Base-by-base conservation (phyloP, 768 basidiomycete species). In the Amanita pallidorosea region DNA sequence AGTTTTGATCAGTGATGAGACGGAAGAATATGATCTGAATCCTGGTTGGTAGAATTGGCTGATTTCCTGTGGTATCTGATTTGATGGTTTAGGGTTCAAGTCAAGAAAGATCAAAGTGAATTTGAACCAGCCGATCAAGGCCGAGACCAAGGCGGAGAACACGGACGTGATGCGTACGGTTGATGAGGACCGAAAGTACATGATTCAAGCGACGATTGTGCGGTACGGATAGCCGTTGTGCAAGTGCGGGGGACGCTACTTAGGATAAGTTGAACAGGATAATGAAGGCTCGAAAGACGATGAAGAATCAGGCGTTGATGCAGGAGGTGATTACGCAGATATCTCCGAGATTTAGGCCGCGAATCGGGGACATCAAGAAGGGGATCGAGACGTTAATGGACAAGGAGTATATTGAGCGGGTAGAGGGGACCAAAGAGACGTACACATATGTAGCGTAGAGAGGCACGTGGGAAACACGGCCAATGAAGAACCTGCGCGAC, bases 331-430 rank as follows among this genome's bases (percentile, higher is more conserved):
- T 90, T 55, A 82, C 85, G 11, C 88, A 92, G 65, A 87, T 94
- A 57, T 82, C 87, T 7, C 78, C 84, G 57, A 77, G 91, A 49
- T 94, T 94, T 67, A 78, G 85, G 7, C 95, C 94, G 18, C 92
- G 91, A 72, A 88, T 97, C 45, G 83, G 90, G 2, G 93, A 96
- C 62, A 93, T 98, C 69, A 98, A 98, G 68, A 94, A 88, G 86
- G 88, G 89, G 2, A 95, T 97, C 53, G 92, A 95, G 62, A 81
- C 82, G n/a, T 71, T 98, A 15, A 71, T 97, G 44, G 95, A 97
- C 70, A 95, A 95, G 70, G 95, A 99, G 65, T 99, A 97, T 66
- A 86, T 99, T 58, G 94, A 98, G 61, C 84, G 95, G 22, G 85
- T 89, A 12, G 90, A 91, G 20, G 88, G 84, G 7, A 82, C 84